These are phyloP conservation scores for Boehmeria nivea DNA, from an alignment of 306 rosid species.

Conservation along the genomic window DNA sequence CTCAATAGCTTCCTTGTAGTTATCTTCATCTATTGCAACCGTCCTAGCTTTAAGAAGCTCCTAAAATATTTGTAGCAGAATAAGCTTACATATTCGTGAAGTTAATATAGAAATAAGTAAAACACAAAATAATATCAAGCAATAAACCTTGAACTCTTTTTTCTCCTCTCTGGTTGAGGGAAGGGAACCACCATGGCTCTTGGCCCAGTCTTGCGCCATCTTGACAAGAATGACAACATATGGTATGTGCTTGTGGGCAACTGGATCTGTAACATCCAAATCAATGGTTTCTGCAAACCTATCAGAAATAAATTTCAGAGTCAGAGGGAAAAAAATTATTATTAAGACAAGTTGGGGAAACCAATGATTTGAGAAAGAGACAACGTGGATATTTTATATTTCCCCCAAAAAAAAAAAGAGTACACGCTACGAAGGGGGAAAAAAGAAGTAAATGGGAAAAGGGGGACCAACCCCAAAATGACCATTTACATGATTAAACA, in stretches of 20 bases:
- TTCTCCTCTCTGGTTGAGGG: slow-evolving; percentile 90
- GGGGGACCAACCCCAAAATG: no score
- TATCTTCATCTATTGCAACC: slow-evolving; percentile 81
- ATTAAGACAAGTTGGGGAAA: slow-evolving; percentile 9
- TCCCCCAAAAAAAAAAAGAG: no score
- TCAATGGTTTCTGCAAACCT: slow-evolving; percentile 80
- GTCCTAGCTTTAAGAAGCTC: slow-evolving; percentile 72
- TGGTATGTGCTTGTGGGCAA: slow-evolving; percentile 80
- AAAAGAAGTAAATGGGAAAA: no score
- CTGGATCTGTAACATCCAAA: slow-evolving; percentile 67
- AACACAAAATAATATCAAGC: slow-evolving; percentile 3
- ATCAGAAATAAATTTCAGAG: slow-evolving; percentile 10
- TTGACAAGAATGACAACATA: slow-evolving; percentile 87
- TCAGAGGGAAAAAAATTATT: slow-evolving; percentile 24
- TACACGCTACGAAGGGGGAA: no score
- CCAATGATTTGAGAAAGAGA: no score
- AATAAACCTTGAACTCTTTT: slow-evolving; percentile 80
- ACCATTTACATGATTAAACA: no score
- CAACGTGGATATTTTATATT: no score
- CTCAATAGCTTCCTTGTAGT: slow-evolving; percentile 89
- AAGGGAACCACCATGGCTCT: slow-evolving; percentile 65
- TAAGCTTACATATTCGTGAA: slow-evolving; percentile 14
- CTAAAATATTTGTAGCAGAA: slow-evolving; percentile 38
- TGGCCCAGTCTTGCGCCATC: slow-evolving; percentile 85
- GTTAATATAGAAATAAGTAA: no score